These are phyloP conservation scores for Themeda triandra DNA, from an alignment of 176 grass and related monocot genomes.

Conservation along the genomic window DNA sequence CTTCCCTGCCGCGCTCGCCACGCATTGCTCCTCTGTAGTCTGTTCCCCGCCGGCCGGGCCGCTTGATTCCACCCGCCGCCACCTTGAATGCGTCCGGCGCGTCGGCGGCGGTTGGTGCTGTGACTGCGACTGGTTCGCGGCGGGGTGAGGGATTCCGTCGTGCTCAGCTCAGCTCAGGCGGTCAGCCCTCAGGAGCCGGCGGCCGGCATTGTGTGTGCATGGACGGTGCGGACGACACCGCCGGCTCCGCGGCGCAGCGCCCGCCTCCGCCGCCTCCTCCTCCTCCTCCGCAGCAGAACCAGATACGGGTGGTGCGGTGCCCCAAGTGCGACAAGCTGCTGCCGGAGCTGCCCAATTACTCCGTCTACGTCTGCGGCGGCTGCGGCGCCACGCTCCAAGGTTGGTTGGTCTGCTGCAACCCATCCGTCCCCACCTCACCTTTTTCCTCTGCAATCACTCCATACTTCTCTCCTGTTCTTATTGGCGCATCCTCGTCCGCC, in stretches of 20 bases:
- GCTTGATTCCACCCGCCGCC: not conserved
- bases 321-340: constrained; percentile 97
- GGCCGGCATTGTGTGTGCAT: constrained; percentile 19
- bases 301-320: constrained; percentile 85
- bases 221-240: constrained; percentile 41
- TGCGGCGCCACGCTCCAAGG: constrained; percentile 85
- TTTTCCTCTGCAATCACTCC: not conserved
- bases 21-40: too few species aligned
- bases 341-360: constrained; percentile 87
- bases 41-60: not conserved
- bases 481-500: not conserved
- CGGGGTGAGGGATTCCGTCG: not conserved
- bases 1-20: not conserved
- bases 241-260: not conserved
- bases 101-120: not conserved
- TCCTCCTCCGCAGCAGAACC: constrained; percentile 14
- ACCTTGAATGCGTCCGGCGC: not conserved
- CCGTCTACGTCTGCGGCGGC: constrained; percentile 81
- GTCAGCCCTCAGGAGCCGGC: not conserved
- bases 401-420: not conserved
- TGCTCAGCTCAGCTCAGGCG: not conserved
- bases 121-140: not conserved
- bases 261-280: not conserved
- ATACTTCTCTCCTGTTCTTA: not conserved
- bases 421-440: not conserved